Base-by-base conservation (phyloP, 768 basidiomycete species). In the Boletus sensibilis region DNA sequence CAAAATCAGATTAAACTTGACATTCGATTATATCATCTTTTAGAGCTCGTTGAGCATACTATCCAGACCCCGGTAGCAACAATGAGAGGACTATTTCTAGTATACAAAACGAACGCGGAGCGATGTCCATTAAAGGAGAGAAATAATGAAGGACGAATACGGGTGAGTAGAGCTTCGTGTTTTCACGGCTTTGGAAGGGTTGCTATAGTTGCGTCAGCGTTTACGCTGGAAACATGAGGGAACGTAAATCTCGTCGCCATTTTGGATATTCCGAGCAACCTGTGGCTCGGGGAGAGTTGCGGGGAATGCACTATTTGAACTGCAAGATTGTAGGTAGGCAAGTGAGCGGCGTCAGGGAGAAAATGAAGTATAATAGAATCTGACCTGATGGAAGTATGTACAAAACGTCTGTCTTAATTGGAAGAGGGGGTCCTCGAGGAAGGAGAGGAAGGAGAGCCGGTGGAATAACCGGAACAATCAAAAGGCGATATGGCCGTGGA, bases 401-500 rank as follows among this genome's bases (percentile, higher is more conserved):
- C 33, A 52, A 33, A 41, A 34, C 10, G 23, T 3, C 16, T 9
- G 27, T 27, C n/a, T 39, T 54, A 59, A 39, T 55, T 59, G 18
- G 31, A 49, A 12, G 49, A 50, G 12, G 53, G 44, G 0, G 46
- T 52, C 13, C 52, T 58, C 2, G 62, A 59, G 8, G 57, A 64
- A 7, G 53, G 47, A 3, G 67, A 52, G 23, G 55, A 56, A 21
- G 58, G 55, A 7, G 66, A 58, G 21, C 27, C 55, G 16, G 48
- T 51, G 18, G 62, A 56, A 27, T 60, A 58, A 16, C 49, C 25
- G 1, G 52, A 53, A 38, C 31, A 55, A 45, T 68, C 65, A 27
- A 69, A 58, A 0, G 69, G 68, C 1, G 67, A 53, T n/a, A 68
- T 53, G 7, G 50, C n/a, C 21, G 35, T 47, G 18, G 54, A 20